Base-by-base conservation (phyloP, 1,284 basidiomycete genomes). In the Puccinia triticina region DNA sequence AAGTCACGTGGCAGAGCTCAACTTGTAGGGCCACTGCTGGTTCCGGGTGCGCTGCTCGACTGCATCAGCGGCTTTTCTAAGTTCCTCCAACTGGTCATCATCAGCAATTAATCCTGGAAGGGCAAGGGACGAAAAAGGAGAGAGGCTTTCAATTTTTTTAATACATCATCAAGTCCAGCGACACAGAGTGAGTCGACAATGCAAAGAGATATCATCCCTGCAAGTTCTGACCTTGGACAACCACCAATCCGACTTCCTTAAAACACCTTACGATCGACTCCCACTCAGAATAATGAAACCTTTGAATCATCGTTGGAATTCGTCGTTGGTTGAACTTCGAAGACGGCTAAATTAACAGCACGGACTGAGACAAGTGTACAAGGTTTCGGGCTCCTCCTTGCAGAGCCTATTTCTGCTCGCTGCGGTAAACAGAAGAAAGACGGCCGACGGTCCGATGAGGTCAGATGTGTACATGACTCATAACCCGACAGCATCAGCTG, bases 1-100 rank as follows among this genome's bases (percentile, higher is more conserved):
- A 53, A 29, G 21, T 46, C 29, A 43, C 3, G 1, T 32, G 16
- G n/a, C 21, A 48, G 23, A 43, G 11, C 55, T 66, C 26, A 61
- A 78, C 77, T 78, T 78, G 77, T 67, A 55, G 32, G 77, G 77
- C 77, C 77, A 78, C 37, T 78, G 7, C 64, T 55, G 61, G n/a
- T 50, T 53, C 29, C 77, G 23, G 40, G 77, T 78, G 29, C 64
- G 61, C 43, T 66, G 40, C 10, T 32, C 46, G 1, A 78, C 61
- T 32, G 10, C 61, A 69, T 78, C 77, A 29, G 77, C 77, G n/a
- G 77, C 77, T 4, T 48, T 29, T 23, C 61, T 67, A 69, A 78
- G 77, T 69, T 78, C 29, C 32, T 78, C 29, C 61, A 78, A 34
- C 12, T 78, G 59, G 37, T 18, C 26, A 64, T n/a, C n/a, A 34